A percentile compares a stretch with the other conserved stretches of the same genome.
These are phyloP conservation scores for Acacia pycnantha DNA, from an alignment of 331 rosid genomes.

Conservation along the genomic window DNA sequence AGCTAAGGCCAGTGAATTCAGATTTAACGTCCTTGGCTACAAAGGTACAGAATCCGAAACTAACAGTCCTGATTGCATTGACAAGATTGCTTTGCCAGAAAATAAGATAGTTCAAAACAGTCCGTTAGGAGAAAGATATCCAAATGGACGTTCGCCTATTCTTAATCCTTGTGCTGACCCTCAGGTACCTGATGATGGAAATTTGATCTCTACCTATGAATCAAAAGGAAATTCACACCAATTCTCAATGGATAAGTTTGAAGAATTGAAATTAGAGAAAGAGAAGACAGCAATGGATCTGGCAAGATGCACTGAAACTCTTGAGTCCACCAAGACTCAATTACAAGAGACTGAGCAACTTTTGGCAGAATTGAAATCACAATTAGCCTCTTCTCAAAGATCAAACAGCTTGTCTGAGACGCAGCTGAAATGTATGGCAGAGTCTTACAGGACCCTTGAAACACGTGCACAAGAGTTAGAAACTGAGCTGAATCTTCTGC, in stretches of 20 bases:
- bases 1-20: slow-evolving; percentile 73
- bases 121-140: slow-evolving; percentile 57
- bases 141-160: slow-evolving; percentile 57
- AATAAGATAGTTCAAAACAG: slow-evolving; percentile 65
- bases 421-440: slow-evolving; percentile 96
- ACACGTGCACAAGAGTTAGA: slow-evolving; percentile 74
- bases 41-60: slow-evolving; percentile 69
- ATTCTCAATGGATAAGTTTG: slow-evolving; percentile 65
- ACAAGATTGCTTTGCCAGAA: slow-evolving; percentile 92
- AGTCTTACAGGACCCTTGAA: slow-evolving; percentile 94
- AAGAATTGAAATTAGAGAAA: slow-evolving; percentile 70
- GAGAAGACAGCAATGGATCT: slow-evolving; percentile 65
- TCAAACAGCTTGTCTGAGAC: slow-evolving; percentile 90
- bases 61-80: slow-evolving; percentile 94
- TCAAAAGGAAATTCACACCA: slow-evolving; percentile 52
- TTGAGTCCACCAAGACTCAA: slow-evolving; percentile 68
- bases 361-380: slow-evolving; percentile 83
- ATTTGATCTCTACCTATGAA: slow-evolving; percentile 55
- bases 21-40: slow-evolving; percentile 74
- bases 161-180: slow-evolving; percentile 67
- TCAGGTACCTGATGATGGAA: slow-evolving; percentile 89
- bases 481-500: slow-evolving; percentile 72
- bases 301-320: slow-evolving; percentile 65
- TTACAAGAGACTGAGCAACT: slow-evolving; percentile 85
- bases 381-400: slow-evolving; percentile 75